Evolutionary conservation across 2,329 filamentous ascomycete genomes (phyloP).

Genomic region (Aspergillus amoenus): DNA sequence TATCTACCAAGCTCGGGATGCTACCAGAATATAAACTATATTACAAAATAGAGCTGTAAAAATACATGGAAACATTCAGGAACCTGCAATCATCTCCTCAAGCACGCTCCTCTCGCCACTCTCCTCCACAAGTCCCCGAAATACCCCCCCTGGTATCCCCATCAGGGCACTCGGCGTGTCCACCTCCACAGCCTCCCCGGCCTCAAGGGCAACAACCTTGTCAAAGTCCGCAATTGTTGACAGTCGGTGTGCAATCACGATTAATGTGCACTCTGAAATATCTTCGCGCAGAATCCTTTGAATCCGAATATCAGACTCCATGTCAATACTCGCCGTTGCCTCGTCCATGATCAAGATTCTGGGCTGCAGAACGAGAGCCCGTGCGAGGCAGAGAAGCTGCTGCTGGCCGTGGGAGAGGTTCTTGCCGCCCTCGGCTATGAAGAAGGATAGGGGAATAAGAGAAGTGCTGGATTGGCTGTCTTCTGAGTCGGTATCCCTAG

Average conservation of each 20-base stretch:
- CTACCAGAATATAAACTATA: too few relatives aligned
- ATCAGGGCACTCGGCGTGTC: background rate
- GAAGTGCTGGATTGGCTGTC: background rate
- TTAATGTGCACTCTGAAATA: conserved; percentile 1
- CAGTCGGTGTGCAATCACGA: conserved; percentile 14
- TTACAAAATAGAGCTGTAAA: too few relatives aligned
- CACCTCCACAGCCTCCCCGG: conserved; percentile 5
- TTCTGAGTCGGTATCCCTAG: too few relatives aligned
- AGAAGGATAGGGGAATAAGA: background rate
- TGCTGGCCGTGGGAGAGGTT: conserved; percentile 13
- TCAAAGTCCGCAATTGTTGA: conserved; percentile 12
- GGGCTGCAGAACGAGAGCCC: conserved; percentile 1
- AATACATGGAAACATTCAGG: too few relatives aligned
- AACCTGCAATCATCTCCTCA: background rate
- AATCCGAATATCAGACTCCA: conserved; percentile 9
- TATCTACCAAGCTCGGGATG: too few relatives aligned
- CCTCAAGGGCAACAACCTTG: conserved; percentile 5
- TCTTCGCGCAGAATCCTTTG: conserved; percentile 3
- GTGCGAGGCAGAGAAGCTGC: conserved; percentile 12
- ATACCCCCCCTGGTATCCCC: background rate
- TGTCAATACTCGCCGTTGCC: conserved; percentile 11
- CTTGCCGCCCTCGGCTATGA: background rate
- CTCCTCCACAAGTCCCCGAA: background rate
- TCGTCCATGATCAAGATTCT: conserved; percentile 13
- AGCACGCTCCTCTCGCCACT: background rate